Evolutionary conservation across 768 basidiomycete species (phyloP).

Genomic region (Exidia glandulosa): DNA sequence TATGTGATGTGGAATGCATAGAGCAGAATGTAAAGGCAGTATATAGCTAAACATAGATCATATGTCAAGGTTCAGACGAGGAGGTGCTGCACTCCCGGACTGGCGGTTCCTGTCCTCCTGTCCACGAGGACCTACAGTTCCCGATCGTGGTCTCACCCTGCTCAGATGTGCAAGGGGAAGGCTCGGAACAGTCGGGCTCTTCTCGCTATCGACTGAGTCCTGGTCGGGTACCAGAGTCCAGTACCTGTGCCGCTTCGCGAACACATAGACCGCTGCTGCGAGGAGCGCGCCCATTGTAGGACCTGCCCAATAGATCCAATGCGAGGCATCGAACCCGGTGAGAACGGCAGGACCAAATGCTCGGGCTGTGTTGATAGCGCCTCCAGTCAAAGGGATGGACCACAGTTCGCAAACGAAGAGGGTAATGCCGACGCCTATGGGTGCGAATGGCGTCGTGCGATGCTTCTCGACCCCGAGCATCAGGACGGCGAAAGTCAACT

Average conservation of each 20-base stretch:
- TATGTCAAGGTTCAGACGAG: no score
- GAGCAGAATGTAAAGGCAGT: no score
- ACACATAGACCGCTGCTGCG: constrained; percentile 42
- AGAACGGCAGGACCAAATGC: constrained; percentile 61
- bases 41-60: no score
- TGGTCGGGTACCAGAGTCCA: no score
- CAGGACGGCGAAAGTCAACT: constrained; percentile 6
- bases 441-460: constrained; percentile 25
- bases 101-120: no score
- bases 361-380: constrained; percentile 59
- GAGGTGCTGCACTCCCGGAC: no score
- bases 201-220: no score
- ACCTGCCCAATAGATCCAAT: constrained; percentile 68
- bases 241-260: constrained; percentile 45
- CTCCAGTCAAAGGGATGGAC: constrained; percentile 32
- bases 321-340: constrained; percentile 40
- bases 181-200: no score
- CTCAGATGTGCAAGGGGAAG: no score
- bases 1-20: no score
- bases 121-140: no score
- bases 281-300: constrained; percentile 57
- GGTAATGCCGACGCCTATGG: constrained; percentile 59
- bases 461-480: constrained; percentile 12
- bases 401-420: constrained; percentile 53
- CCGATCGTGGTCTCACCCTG: no score